Conservation (phyloP, 768 basidiomycete species). For the Lactarius trivialis region DNA sequence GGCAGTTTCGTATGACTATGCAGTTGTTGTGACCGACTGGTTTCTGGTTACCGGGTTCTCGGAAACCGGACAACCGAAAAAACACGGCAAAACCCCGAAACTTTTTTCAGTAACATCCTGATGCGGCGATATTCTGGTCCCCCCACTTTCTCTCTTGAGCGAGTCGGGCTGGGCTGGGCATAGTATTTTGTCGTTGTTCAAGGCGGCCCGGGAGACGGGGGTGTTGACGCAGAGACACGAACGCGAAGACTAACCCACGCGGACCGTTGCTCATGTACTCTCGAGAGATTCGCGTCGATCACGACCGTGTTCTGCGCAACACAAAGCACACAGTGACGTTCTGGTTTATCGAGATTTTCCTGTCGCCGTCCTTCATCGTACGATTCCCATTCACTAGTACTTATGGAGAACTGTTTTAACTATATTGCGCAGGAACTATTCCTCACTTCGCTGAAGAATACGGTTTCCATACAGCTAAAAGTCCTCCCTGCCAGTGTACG, state of each 20-base stretch:
- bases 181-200: conserved; percentile 29
- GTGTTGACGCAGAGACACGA: conserved; percentile 40
- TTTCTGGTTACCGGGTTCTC: no score
- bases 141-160: not conserved
- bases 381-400: conserved; percentile 23
- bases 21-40: no score
- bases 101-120: no score
- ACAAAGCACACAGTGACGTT: conserved; percentile 97
- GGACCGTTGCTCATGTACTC: not conserved
- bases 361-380: conserved; percentile 93
- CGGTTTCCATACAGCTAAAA: no score
- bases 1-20: no score
- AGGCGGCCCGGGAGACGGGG: conserved; percentile 8
- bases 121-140: no score
- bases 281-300: conserved; percentile 90
- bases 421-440: conserved; percentile 63
- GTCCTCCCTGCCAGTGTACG: no score
- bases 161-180: conserved; percentile 7
- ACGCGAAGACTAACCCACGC: not conserved
- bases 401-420: not conserved
- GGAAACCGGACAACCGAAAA: no score
- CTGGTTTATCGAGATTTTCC: conserved; percentile 99
- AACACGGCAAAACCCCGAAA: no score
- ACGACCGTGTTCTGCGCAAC: conserved; percentile 95
- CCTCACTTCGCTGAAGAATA: conserved; percentile 89